Conservation (phyloP, 2,329 filamentous ascomycete genomes). For the Penicillium thymicola region DNA sequence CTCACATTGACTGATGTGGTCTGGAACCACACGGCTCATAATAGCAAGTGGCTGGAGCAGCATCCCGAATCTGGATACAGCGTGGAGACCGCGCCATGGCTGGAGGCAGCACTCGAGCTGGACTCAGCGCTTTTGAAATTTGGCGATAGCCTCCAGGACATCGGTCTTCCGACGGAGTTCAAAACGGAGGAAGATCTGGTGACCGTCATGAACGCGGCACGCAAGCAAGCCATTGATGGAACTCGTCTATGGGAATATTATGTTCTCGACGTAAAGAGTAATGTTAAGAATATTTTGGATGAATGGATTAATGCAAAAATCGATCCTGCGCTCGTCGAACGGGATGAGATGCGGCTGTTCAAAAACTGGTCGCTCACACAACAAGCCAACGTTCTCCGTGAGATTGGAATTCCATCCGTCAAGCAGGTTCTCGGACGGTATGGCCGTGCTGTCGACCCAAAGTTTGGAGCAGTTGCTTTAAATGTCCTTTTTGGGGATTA, state of each 20-base stretch:
- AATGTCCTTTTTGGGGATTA: conserved; percentile 67
- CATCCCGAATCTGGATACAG: conserved; percentile 97
- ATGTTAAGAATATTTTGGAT: conserved; percentile 65
- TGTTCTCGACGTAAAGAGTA: conserved; percentile 71
- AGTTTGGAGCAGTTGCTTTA: conserved; percentile 65
- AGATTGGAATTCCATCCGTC: conserved; percentile 66
- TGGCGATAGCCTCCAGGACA: conserved; percentile 57
- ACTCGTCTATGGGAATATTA: conserved; percentile 94
- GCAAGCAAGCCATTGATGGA: conserved; percentile 71
- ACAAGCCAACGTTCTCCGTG: conserved; percentile 59
- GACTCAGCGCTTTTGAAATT: conserved; percentile 69
- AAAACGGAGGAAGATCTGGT: conserved; percentile 69
- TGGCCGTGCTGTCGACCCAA: conserved; percentile 67
- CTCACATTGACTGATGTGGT: conserved; percentile 93
- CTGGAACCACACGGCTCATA: conserved; percentile 95
- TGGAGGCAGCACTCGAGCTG: conserved; percentile 67
- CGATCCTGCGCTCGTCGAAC: conserved; percentile 14
- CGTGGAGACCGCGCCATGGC: conserved; percentile 76
- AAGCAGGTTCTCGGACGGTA: conserved; percentile 79
- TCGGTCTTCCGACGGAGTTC: conserved; percentile 74
- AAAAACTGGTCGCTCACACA: conserved; percentile 55
- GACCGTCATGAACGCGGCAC: conserved; percentile 78
- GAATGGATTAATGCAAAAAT: conserved; percentile 59
- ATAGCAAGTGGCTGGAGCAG: conserved; percentile 88
- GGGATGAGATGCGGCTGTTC: conserved; percentile 46